Evolutionary conservation across 2,329 filamentous ascomycete species (phyloP), one percentile per base, ranked within the genome.

Genomic region (Cucurbitaria berberidis): DNA sequence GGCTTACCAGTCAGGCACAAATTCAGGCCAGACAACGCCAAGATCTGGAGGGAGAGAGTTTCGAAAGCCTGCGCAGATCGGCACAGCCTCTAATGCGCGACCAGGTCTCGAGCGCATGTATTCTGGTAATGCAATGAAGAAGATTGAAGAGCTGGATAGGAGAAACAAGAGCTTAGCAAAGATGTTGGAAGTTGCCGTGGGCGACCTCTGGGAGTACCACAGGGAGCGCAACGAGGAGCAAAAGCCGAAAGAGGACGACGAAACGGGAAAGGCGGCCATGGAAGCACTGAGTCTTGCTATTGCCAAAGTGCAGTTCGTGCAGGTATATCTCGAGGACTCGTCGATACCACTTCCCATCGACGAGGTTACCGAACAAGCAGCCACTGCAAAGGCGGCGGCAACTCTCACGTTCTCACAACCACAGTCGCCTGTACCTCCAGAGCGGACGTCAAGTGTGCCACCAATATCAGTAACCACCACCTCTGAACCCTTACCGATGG

Each of bases 141-240:
- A 67, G 48, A 62, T 75, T n/a, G 68, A 67, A 47, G 63, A 59
- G 5, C 75, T 91, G 57, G 87, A 91, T 64, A 77, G 76, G 45
- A 82, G 89, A 41, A 92, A 91, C 62, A 81, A 80, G 59, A 83
- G 86, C 53, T 74, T 93, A 16, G 87, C 88, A 1, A 76, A 78
- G 26, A 85, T 93, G 81, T 81, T 93, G 9, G 85, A 88, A 47
- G 84, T 86, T 56, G 86, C 87, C 1, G 82, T 91, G 19, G 75
- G 80, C 1, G 84, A 84, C 42, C 80, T 93, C 1, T 87, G 85
- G 77, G 77, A 81, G 1, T 76, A 87, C 44, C 86, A 87, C 32
- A 77, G 80, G 32, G 78, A 72, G 52, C 80, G 84, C 29, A 82
- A 80, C 55, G 75, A 74, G 41, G 60, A 63, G 19, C 54, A 60